Evolutionary conservation across 2,329 filamentous ascomycete genomes (phyloP).

Genomic region (Emydomyces testavorans): DNA sequence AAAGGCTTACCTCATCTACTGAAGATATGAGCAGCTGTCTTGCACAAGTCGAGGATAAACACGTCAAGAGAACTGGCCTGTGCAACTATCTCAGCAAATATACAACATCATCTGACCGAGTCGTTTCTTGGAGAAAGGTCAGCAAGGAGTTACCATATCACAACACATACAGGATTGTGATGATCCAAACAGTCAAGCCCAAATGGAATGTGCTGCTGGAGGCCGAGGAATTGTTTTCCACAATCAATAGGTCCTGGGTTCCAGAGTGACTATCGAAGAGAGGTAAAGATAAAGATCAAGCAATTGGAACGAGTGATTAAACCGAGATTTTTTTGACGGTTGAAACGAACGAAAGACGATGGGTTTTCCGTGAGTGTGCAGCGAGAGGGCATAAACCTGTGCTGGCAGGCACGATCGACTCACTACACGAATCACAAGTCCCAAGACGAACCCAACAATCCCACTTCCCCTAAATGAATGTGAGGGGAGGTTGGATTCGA

Average conservation of each 20-base stretch:
- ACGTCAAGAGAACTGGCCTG: not conserved
- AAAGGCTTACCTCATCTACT: conserved; percentile 2
- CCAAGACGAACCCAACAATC: not conserved
- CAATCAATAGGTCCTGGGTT: not conserved
- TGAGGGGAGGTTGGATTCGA: conserved; percentile 2
- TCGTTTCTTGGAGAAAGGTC: not conserved
- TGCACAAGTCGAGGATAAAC: not conserved
- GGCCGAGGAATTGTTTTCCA: not conserved
- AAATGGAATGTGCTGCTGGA: too few species aligned
- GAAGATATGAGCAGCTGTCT: not conserved
- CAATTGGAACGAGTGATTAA: not conserved
- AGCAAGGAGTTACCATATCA: not conserved
- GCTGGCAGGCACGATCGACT: conserved; percentile 7
- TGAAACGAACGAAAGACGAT: conserved; percentile 7
- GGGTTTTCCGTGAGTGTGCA: not conserved
- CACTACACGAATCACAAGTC: not conserved
- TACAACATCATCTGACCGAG: not conserved
- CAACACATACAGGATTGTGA: not conserved
- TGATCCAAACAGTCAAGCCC: not conserved
- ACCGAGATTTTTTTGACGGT: not conserved
- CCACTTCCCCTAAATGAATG: conserved; percentile 8
- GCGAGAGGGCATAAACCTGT: not conserved
- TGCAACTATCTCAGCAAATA: not conserved
- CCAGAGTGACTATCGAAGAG: not conserved
- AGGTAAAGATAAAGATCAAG: conserved; percentile 2